phyloP scores from a whole-genome alignment of 1,139 yeast genomes.

The Scheffersomyces stambukii region DNA sequence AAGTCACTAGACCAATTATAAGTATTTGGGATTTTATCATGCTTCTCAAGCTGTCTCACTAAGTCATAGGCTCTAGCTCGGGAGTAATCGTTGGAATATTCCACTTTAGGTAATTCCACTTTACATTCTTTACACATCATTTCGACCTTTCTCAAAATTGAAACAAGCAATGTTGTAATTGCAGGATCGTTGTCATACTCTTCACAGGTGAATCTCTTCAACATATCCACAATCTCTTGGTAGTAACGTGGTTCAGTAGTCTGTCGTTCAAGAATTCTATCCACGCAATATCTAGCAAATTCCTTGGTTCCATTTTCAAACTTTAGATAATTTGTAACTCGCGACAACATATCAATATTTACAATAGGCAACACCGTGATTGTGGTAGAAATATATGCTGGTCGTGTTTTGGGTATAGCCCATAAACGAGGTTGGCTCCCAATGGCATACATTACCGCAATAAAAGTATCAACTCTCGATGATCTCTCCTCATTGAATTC shows the following conservation, averaged over 20 bases:
- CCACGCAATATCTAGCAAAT: slow-evolving; percentile 19
- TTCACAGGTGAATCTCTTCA: slow-evolving; percentile 49
- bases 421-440: slow-evolving; percentile 46
- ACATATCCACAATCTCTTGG: slow-evolving; percentile 32
- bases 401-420: slow-evolving; percentile 30
- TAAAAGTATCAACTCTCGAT: too few species aligned
- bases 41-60: slow-evolving; percentile 16
- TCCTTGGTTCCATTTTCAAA: slow-evolving; percentile 17
- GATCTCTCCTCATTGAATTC: neutral
- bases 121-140: slow-evolving; percentile 15
- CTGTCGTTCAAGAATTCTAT: slow-evolving; percentile 13
- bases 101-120: slow-evolving; percentile 5
- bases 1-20: slow-evolving; percentile 40
- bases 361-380: slow-evolving; percentile 46
- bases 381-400: slow-evolving; percentile 38
- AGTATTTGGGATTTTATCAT: slow-evolving; percentile 39
- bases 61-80: slow-evolving; percentile 47
- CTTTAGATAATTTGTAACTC: slow-evolving; percentile 27
- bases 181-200: slow-evolving; percentile 40
- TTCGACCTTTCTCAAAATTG: slow-evolving; percentile 33
- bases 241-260: slow-evolving; percentile 21
- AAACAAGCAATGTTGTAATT: slow-evolving; percentile 30
- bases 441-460: slow-evolving; percentile 42
- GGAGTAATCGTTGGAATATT: slow-evolving; percentile 39
- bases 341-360: slow-evolving; percentile 15